A percentile compares a stretch with the other conserved stretches of the same genome.
Evolutionary conservation across 495 filamentous ascomycete species (phyloP).

Genomic region (Lophium mytilinum): DNA sequence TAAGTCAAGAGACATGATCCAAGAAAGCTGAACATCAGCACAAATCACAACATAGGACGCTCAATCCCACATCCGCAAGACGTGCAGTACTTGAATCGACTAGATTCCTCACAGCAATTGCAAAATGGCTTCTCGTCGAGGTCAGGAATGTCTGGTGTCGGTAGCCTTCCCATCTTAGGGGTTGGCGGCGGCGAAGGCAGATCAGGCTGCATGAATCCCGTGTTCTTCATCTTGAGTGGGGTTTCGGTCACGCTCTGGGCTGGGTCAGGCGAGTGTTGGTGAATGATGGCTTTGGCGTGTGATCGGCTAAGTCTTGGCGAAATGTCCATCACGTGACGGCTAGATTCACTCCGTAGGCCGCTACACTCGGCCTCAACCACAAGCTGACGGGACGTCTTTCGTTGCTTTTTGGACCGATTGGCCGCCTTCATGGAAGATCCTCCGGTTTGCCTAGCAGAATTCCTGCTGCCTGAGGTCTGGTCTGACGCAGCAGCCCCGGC

Average conservation of each 20-base stretch:
- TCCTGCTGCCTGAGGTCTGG: not conserved
- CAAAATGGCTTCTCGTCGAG: constrained; percentile 19
- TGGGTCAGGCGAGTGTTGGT: not conserved
- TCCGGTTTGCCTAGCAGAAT: not conserved
- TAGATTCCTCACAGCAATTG: constrained; percentile 14
- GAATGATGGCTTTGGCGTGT: not conserved
- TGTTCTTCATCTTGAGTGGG: too few relatives aligned
- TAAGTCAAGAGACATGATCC: not conserved
- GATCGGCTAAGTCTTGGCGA: not conserved
- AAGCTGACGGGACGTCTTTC: not conserved
- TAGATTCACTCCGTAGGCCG: not conserved
- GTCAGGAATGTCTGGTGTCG: constrained; percentile 25
- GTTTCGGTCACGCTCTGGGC: not conserved
- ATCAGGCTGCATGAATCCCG: not conserved
- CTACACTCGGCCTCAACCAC: not conserved
- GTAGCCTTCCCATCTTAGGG: constrained; percentile 16
- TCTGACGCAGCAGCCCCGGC: not conserved
- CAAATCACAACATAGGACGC: not conserved
- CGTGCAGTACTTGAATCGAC: constrained; percentile 7
- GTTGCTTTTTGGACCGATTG: not conserved
- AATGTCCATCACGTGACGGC: not conserved
- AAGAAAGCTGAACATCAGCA: not conserved
- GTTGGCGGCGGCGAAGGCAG: constrained; percentile 24
- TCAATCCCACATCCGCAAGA: constrained; percentile 7
- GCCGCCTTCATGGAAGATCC: not conserved